Evolutionary conservation across 2,329 filamentous ascomycete genomes (phyloP).

Genomic region (Ilyonectria robusta): DNA sequence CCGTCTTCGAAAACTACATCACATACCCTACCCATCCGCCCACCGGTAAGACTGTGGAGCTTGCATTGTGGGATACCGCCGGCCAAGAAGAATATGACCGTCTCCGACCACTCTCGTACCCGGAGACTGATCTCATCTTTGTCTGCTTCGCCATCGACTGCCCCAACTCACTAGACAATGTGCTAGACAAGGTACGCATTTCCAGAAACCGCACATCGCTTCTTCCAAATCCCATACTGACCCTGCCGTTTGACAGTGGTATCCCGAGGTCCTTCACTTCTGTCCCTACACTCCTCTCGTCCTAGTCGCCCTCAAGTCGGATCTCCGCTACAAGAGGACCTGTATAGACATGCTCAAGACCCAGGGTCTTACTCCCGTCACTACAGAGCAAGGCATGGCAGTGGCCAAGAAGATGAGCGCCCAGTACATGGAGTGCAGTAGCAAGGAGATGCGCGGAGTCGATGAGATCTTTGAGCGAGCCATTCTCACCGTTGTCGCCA

Average conservation of each 20-base stretch:
- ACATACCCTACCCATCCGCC: slow-evolving; percentile 92
- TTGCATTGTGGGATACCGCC: slow-evolving; percentile 98
- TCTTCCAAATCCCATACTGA: slow-evolving; percentile 18
- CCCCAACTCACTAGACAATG: slow-evolving; percentile 97
- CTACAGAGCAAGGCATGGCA: slow-evolving; percentile 86
- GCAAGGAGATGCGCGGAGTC: slow-evolving; percentile 96
- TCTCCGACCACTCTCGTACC: slow-evolving; percentile 94
- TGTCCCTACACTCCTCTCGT: slow-evolving; percentile 97
- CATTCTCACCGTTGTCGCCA: slow-evolving; percentile 89
- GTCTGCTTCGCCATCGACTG: slow-evolving; percentile 99
- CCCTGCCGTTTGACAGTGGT: slow-evolving; percentile 78
- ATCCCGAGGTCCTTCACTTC: slow-evolving; percentile 98
- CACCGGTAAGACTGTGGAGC: slow-evolving; percentile 93
- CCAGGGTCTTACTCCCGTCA: slow-evolving; percentile 95
- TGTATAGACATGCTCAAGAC: slow-evolving; percentile 99
- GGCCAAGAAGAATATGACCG: slow-evolving; percentile 99
- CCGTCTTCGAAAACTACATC: slow-evolving; percentile 99
- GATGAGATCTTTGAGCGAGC: slow-evolving; percentile 96
- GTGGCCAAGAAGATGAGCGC: slow-evolving; percentile 96
- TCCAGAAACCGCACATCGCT: slow-evolving; percentile 44
- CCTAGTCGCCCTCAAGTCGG: slow-evolving; percentile 96
- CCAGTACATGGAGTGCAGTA: slow-evolving; percentile 97
- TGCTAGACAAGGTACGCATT: slow-evolving; percentile 90
- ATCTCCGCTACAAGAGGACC: slow-evolving; percentile 93
- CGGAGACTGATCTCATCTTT: slow-evolving; percentile 97